Evolutionary conservation across 495 filamentous ascomycete genomes (phyloP), one percentile per base, ranked within the genome.

Genomic region (Hypomontagnella monticulosa): DNA sequence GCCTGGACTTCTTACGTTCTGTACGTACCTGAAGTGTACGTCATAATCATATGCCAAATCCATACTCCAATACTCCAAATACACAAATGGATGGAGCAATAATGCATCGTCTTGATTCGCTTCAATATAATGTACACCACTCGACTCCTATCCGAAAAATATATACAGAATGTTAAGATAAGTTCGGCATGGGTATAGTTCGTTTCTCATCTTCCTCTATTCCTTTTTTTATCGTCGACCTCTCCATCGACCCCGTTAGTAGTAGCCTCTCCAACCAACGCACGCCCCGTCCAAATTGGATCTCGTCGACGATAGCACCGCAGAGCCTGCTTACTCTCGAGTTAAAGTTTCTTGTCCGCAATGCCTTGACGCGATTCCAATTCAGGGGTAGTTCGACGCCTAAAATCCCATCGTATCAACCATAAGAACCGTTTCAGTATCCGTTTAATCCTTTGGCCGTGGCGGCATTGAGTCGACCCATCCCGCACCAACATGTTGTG

Each of bases 401-500:
- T 38, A 50, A 49, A 52, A 46, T 20, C 38, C 54, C 34, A 19
- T 32, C 8, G 16, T 20, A 33, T 27, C 43, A 48, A 48, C 20
- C 33, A 9, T 38, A 44, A 16, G 20, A 44, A 4, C 37, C 47
- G 9, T 52, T n/a, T 67, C 42, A 73, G 30, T 69, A 71, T 34
- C 38, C 57, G 11, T 55, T 36, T 36, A 62, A 53, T 1, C 48
- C 49, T 34, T 62, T 73, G 18, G 62, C 20, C 15, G 66, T 41
- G 5, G 65, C 10, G 11, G 60, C 64, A 15, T 34, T 57, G n/a
- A 71, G 53, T 32, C 71, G 63, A 43, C 71, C 71, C 62, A 71
- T 71, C 1, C 84, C 85, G 75, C 92, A 96, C 92, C 92, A 96
- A 71, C 92, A 96, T 34, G 84, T 86, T 5, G 81, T 80, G 47